Conservation (phyloP, 139 green algal genomes). For the Yamagishiella unicocca region DNA sequence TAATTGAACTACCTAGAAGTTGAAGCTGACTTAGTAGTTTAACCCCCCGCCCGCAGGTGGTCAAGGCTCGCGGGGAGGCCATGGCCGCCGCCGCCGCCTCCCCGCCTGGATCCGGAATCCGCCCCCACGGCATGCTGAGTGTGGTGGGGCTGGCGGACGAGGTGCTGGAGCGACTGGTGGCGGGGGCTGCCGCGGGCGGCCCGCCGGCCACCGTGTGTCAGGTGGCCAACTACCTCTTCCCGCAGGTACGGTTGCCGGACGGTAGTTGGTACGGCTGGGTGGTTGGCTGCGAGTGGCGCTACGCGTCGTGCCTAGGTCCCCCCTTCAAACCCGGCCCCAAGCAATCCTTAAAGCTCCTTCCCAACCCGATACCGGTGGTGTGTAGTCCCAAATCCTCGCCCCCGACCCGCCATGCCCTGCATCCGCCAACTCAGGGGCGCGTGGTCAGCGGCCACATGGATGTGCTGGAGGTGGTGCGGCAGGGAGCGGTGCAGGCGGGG, state of each 20-base stretch:
- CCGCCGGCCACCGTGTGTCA: slow-evolving; percentile 75
- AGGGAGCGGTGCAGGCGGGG: slow-evolving; percentile 71
- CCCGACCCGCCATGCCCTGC: neutral
- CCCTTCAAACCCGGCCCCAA: neutral
- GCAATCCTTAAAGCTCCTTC: no score
- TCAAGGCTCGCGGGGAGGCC: slow-evolving; percentile 85
- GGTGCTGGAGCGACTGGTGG: slow-evolving; percentile 70
- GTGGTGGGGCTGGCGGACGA: slow-evolving; percentile 89
- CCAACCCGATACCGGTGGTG: no score
- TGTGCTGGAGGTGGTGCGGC: slow-evolving; percentile 73
- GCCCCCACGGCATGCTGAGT: slow-evolving; percentile 90
- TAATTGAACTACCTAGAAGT: no score
- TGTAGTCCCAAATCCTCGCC: no score
- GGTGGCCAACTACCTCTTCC: slow-evolving; percentile 94
- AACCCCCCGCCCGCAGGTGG: slow-evolving; percentile 72
- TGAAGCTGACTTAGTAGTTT: no score
- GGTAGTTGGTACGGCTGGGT: neutral
- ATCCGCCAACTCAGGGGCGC: slow-evolving; percentile 65
- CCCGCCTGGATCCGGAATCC: slow-evolving; percentile 32
- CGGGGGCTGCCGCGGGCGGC: neutral
- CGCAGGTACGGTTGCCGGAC: slow-evolving; percentile 39
- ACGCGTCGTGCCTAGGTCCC: no score
- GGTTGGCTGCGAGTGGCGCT: no score
- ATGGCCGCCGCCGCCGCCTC: slow-evolving; percentile 83
- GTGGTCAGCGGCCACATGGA: slow-evolving; percentile 86